Base-by-base conservation (phyloP, 805 yeast species). In the Maudiozyma saulgeensis region DNA sequence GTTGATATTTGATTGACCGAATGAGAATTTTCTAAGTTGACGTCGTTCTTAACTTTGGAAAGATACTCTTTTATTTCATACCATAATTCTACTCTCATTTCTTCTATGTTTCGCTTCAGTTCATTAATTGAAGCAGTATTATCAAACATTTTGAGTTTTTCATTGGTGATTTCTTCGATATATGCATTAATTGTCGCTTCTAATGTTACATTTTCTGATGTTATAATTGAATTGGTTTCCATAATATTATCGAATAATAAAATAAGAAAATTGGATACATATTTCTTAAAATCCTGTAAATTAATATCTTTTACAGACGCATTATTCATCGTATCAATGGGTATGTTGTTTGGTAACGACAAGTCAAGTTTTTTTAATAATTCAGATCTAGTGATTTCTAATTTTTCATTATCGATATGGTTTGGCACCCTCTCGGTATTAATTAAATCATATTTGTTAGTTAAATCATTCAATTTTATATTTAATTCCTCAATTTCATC, bases 101-200 rank as follows among this genome's bases (percentile, higher is more conserved):
- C 40, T 45, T 56, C 61, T 34, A 64, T 45, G n/a, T 52, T 61
- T 34, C 52, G 49, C 41, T 61, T 60, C 43, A 66, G 43, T 48
- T 62, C 68, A 15, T 51, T 44, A 25, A 64, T 52, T 28, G 64
- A 63, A 47, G 46, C 55, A 6, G 56, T 48, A 47, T 57, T 59
- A n/a, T 63, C 64, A 19, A 66, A 51, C 45, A 57, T 63, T 42
- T 62, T 66, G 32, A 61, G 58, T 46, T 66, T 59, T 45, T 64
- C 56, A 4, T 59, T 55, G n/a, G 64, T 48, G 11, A 63, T 52
- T 45, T 63, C 68, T 37, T 56, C 59, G n/a, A 66, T 63, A 39
- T 66, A 66, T 34, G 52, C 48, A 40, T 61, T 59, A 21, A 64
- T 46, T 44, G 61, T 63, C 44, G 60, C 60, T 41, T 61, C 47